A percentile compares a stretch with the other conserved stretches of the same genome.
Evolutionary conservation across 257 asterid genomes (phyloP).

Genomic region (Capsicum pubescens): DNA sequence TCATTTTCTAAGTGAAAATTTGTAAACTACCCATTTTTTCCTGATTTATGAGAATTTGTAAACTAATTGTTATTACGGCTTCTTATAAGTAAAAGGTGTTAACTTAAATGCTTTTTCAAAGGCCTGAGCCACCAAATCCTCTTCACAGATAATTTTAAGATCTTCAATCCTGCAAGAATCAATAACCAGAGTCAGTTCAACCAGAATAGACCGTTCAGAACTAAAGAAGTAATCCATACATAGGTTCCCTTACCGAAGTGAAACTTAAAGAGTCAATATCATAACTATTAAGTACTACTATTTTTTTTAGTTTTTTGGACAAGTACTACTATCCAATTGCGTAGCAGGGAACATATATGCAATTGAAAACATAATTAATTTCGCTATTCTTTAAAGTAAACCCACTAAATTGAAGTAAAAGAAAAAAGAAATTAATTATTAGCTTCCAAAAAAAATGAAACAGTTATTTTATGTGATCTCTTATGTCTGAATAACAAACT

Average conservation of each 20-base stretch:
- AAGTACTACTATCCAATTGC: not conserved
- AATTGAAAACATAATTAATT: not conserved
- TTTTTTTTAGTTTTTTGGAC: not conserved
- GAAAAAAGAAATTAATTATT: not conserved
- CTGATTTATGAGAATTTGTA: slow-evolving; percentile 18
- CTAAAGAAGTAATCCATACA: not conserved
- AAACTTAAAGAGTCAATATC: not conserved
- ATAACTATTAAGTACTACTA: not conserved
- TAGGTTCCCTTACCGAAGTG: not conserved
- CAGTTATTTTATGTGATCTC: not conserved
- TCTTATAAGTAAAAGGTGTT: slow-evolving; percentile 15
- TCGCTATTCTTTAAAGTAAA: not conserved
- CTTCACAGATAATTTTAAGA: slow-evolving; percentile 76
- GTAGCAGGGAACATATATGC: not conserved
- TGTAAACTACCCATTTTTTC: not conserved
- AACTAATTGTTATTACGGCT: slow-evolving; percentile 21
- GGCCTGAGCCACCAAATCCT: slow-evolving; percentile 76
- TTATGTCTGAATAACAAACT: not conserved
- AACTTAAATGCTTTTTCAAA: slow-evolving; percentile 88
- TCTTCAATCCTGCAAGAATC: slow-evolving; percentile 70
- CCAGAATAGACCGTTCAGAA: not conserved
- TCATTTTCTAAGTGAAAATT: not conserved
- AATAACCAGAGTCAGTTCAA: slow-evolving; percentile 27
- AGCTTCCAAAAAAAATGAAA: not conserved
- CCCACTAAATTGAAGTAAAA: not conserved